These are phyloP conservation scores for Multifurca ochricompacta DNA, from an alignment of 768 basidiomycete genomes.

Conservation along the genomic window DNA sequence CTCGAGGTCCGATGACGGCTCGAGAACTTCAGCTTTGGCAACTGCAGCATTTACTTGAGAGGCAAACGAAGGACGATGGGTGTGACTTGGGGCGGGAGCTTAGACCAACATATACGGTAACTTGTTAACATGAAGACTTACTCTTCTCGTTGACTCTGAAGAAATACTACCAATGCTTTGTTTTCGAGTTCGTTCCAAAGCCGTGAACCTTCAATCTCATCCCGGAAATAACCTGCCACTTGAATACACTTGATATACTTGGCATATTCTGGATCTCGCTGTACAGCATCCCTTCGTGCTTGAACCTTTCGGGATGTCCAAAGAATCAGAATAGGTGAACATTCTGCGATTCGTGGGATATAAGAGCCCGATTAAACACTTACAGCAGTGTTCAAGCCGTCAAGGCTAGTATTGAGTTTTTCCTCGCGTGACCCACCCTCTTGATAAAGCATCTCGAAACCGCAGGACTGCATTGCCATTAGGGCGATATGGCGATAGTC, in stretches of 20 bases:
- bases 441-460: slow-evolving; percentile 94
- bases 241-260: slow-evolving; percentile 63
- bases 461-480: slow-evolving; percentile 58
- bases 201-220: slow-evolving; percentile 68
- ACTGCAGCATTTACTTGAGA: slow-evolving; percentile 61
- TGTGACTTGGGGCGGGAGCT: slow-evolving; percentile 33
- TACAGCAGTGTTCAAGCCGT: slow-evolving; percentile 42
- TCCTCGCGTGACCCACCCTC: slow-evolving; percentile 61
- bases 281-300: slow-evolving; percentile 60
- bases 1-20: slow-evolving; percentile 37
- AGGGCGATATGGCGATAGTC: neutral
- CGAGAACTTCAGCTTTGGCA: slow-evolving; percentile 31
- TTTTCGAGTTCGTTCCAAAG: slow-evolving; percentile 67
- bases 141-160: slow-evolving; percentile 58
- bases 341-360: neutral
- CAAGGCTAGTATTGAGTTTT: slow-evolving; percentile 30
- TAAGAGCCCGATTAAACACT: slow-evolving; percentile 20
- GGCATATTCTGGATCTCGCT: slow-evolving; percentile 56
- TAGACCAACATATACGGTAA: neutral
- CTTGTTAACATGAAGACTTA: slow-evolving; percentile 33
- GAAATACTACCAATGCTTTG: slow-evolving; percentile 61
- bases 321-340: too few relatives aligned
- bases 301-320: slow-evolving; percentile 52
- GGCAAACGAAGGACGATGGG: slow-evolving; percentile 69
- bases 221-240: slow-evolving; percentile 67